A percentile compares a stretch with the other conserved stretches of the same genome.
phyloP scores from a whole-genome alignment of 768 basidiomycete genomes.

The Obba rivulosa region DNA sequence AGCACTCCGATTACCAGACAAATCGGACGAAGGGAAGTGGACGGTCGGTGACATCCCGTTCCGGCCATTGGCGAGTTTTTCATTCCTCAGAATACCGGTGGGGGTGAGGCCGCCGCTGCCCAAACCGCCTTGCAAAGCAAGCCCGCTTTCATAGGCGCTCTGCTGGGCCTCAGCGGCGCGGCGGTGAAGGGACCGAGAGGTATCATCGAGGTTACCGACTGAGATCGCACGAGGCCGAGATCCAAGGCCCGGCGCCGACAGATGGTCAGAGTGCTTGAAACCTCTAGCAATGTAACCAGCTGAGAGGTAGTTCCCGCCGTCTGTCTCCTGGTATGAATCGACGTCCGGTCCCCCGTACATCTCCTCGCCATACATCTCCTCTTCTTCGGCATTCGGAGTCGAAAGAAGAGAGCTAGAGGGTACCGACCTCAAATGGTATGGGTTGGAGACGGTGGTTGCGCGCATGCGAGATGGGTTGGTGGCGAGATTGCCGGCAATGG shows the following conservation, averaged over 20 bases:
- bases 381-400: slow-evolving; percentile 60
- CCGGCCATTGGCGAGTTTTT: slow-evolving; percentile 46
- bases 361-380: slow-evolving; percentile 66
- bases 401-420: slow-evolving; percentile 55
- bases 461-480: slow-evolving; percentile 71
- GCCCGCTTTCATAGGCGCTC: slow-evolving; percentile 51
- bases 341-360: slow-evolving; percentile 54
- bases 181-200: slow-evolving; percentile 63
- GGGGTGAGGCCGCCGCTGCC: slow-evolving; percentile 22
- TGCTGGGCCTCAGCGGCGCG: slow-evolving; percentile 53
- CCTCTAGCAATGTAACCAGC: slow-evolving; percentile 64
- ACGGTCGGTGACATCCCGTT: slow-evolving; percentile 43
- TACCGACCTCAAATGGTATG: slow-evolving; percentile 70
- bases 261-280: slow-evolving; percentile 70
- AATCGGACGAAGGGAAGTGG: slow-evolving; percentile 65
- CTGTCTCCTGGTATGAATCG: slow-evolving; percentile 52
- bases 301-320: slow-evolving; percentile 46
- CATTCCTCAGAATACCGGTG: slow-evolving; percentile 52
- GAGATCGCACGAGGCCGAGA: slow-evolving; percentile 78
- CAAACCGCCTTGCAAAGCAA: slow-evolving; percentile 33
- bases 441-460: slow-evolving; percentile 90
- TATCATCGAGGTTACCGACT: slow-evolving; percentile 82
- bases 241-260: slow-evolving; percentile 37
- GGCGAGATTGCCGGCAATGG: slow-evolving; percentile 78
- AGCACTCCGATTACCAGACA: slow-evolving; percentile 45